These are phyloP conservation scores for Bacidia gigantensis DNA, from an alignment of 495 filamentous ascomycete genomes.

Conservation along the genomic window DNA sequence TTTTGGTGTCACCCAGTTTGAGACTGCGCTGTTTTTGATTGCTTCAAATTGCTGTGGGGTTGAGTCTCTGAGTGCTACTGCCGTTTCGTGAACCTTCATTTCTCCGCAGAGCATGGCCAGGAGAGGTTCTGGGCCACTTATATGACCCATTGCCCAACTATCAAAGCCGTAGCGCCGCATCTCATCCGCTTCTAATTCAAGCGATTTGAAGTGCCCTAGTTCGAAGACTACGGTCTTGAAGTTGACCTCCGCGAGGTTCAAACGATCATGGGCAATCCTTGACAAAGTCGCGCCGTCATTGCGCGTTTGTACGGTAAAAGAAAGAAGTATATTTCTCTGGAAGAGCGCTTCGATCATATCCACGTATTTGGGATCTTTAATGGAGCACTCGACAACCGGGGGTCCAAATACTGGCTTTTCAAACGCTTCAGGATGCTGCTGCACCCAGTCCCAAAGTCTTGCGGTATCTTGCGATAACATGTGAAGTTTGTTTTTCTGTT, in stretches of 20 bases:
- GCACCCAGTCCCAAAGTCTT: slow-evolving; percentile 67
- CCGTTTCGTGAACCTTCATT: slow-evolving; percentile 49
- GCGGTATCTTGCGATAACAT: slow-evolving; percentile 44
- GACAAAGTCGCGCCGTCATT: slow-evolving; percentile 61
- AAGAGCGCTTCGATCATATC: slow-evolving; percentile 63
- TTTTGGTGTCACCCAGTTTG: slow-evolving; percentile 49
- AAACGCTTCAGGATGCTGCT: slow-evolving; percentile 55
- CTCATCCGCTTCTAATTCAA: slow-evolving; percentile 36
- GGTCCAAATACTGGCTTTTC: slow-evolving; percentile 76
- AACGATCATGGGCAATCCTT: slow-evolving; percentile 32
- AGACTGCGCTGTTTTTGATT: slow-evolving; percentile 39
- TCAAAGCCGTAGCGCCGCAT: slow-evolving; percentile 54
- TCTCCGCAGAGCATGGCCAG: slow-evolving; percentile 73
- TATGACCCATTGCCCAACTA: slow-evolving; percentile 59
- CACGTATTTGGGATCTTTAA: slow-evolving; percentile 62
- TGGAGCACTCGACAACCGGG: slow-evolving; percentile 63
- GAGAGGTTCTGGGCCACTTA: slow-evolving; percentile 73
- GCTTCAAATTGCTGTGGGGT: slow-evolving; percentile 46
- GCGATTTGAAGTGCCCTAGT: slow-evolving; percentile 33
- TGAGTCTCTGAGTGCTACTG: slow-evolving; percentile 46
- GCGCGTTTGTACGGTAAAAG: slow-evolving; percentile 61
- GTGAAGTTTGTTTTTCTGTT: slow-evolving; percentile 50
- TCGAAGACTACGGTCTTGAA: slow-evolving; percentile 39
- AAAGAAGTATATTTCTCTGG: slow-evolving; percentile 44
- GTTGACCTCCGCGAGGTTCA: slow-evolving; percentile 32